Percentiles rank a stretch among this genome's conserved stretches.
These are phyloP conservation scores for Dendrocalamus sinicus DNA, from an alignment of 176 grass and related monocot genomes.

Conservation along the genomic window DNA sequence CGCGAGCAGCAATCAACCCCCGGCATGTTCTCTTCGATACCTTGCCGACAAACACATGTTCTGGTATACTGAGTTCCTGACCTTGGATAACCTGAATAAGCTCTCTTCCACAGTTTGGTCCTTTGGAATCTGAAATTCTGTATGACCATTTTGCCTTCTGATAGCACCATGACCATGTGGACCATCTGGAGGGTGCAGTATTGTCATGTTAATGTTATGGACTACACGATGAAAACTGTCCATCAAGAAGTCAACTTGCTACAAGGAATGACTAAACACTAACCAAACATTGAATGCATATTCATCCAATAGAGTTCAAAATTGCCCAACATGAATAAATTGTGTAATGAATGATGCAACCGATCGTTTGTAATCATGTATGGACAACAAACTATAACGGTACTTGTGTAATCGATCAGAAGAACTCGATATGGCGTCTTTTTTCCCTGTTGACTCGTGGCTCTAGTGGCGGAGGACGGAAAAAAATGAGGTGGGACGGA, in stretches of 20 bases:
- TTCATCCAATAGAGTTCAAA: conserved; percentile 10
- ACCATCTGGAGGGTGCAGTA: background rate
- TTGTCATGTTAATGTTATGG: background rate
- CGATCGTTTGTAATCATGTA: background rate
- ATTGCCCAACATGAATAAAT: background rate
- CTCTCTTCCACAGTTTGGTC: background rate
- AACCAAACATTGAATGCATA: conserved; percentile 14
- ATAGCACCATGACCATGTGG: background rate
- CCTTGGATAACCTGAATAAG: background rate
- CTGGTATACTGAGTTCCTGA: background rate
- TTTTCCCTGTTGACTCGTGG: too few species aligned
- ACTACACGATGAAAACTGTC: conserved; percentile 2
- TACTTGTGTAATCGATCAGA: background rate
- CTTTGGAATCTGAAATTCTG: background rate
- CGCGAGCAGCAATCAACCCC: background rate
- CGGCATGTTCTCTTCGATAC: background rate
- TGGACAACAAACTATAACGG: background rate
- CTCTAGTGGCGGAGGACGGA: too few species aligned
- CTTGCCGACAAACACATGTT: background rate
- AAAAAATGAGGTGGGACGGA: too few species aligned
- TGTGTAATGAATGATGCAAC: background rate
- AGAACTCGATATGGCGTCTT: too few species aligned
- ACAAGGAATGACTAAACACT: background rate
- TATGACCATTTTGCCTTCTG: background rate
- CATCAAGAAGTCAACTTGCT: background rate